Conservation (phyloP, 1,284 basidiomycete genomes). For the Cutaneotrichosporon cyanovorans region DNA sequence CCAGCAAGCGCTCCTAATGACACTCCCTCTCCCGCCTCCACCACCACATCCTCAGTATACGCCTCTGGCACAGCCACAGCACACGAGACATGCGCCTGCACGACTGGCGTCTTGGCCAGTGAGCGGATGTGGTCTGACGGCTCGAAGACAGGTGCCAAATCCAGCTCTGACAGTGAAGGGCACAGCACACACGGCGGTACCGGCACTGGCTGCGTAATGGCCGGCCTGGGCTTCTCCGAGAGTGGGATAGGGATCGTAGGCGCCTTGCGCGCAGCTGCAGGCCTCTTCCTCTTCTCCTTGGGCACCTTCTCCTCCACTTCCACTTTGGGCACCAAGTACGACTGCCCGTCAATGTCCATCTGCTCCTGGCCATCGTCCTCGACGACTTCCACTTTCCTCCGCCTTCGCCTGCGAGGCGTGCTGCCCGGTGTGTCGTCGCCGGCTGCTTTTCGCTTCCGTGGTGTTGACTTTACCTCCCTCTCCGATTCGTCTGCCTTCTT, state of each 20-base stretch:
- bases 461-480: neutral
- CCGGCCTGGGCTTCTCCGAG: neutral
- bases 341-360: no score
- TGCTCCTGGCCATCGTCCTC: neutral
- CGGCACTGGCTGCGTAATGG: neutral
- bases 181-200: slow-evolving; percentile 68
- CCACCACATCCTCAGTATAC: slow-evolving; percentile 59
- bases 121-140: slow-evolving; percentile 14
- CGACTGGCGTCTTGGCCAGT: slow-evolving; percentile 5
- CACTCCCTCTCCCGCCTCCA: slow-evolving; percentile 43
- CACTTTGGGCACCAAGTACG: no score
- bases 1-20: no score
- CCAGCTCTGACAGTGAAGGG: slow-evolving; percentile 54
- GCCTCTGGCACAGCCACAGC: slow-evolving; percentile 75
- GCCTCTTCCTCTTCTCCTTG: neutral
- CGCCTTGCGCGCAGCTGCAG: no score
- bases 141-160: slow-evolving; percentile 55
- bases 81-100: slow-evolving; percentile 57
- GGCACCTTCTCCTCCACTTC: no score
- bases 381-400: neutral
- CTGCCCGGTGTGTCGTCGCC: neutral
- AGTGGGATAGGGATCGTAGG: slow-evolving; percentile 4
- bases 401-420: neutral
- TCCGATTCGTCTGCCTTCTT: neutral
- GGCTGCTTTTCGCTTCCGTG: slow-evolving; percentile 3